Conservation (phyloP, 805 yeast species). For the Yamadazyma nakazawae region DNA sequence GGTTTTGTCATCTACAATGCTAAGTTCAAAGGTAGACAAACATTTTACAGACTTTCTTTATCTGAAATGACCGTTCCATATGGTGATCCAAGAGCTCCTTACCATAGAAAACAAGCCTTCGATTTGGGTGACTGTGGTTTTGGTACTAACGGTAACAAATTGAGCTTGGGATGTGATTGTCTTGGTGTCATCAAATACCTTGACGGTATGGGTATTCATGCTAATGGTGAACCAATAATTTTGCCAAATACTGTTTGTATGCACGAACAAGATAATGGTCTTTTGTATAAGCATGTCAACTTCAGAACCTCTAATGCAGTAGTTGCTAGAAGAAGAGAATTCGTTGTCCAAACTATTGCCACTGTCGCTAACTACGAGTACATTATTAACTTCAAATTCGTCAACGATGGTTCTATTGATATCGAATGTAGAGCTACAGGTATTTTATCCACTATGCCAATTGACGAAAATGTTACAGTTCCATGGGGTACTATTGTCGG, state of each 20-base stretch:
- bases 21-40: constrained; percentile 70
- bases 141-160: constrained; percentile 67
- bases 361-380: constrained; percentile 86
- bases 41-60: constrained; percentile 67
- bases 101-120: constrained; percentile 82
- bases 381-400: constrained; percentile 66
- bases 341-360: constrained; percentile 75
- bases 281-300: constrained; percentile 75
- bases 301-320: constrained; percentile 71
- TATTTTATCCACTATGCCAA: constrained; percentile 80
- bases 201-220: constrained; percentile 55
- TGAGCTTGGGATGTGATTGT: constrained; percentile 78
- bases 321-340: constrained; percentile 74
- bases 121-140: constrained; percentile 86
- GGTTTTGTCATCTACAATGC: constrained; percentile 75
- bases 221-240: constrained; percentile 58
- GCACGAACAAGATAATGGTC: constrained; percentile 78
- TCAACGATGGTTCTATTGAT: constrained; percentile 73
- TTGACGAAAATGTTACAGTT: constrained; percentile 62
- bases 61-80: constrained; percentile 89
- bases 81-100: constrained; percentile 78
- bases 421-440: constrained; percentile 85
- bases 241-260: constrained; percentile 72
- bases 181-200: constrained; percentile 74
- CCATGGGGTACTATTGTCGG: constrained; percentile 77